Conservation (phyloP, 306 rosid species). For the Quercus robur region DNA sequence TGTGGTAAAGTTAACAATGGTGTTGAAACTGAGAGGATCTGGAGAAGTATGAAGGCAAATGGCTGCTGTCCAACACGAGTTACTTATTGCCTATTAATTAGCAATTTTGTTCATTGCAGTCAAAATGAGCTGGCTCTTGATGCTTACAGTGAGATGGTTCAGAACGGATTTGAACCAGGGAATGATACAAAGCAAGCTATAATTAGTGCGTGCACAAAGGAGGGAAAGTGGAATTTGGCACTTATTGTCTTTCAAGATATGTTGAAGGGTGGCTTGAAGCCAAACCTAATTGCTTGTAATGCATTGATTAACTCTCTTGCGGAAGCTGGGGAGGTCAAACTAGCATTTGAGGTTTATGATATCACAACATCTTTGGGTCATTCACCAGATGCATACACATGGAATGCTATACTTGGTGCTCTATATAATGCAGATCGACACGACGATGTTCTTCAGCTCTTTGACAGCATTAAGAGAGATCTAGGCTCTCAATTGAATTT, state of each 20-base stretch:
- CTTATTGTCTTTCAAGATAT: constrained; percentile 48
- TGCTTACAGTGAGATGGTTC: constrained; percentile 75
- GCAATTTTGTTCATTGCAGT: constrained; percentile 54
- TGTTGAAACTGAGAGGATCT: constrained; percentile 71
- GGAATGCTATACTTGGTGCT: constrained; percentile 61
- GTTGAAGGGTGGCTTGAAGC: constrained; percentile 52
- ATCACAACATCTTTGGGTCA: constrained; percentile 53
- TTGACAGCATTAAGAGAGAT: constrained; percentile 46
- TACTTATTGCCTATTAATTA: constrained; percentile 64
- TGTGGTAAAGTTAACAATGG: constrained; percentile 62
- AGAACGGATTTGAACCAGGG: constrained; percentile 54
- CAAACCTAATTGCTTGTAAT: constrained; percentile 64
- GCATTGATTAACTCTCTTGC: constrained; percentile 76
- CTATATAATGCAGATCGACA: constrained; percentile 54
- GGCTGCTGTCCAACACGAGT: constrained; percentile 43
- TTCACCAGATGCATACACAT: constrained; percentile 77
- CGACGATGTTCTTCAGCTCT: constrained; percentile 60
- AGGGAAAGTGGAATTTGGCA: constrained; percentile 77
- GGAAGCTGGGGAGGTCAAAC: constrained; percentile 63
- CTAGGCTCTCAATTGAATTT: constrained; percentile 31
- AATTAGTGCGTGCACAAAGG: constrained; percentile 63
- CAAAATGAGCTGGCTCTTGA: constrained; percentile 76
- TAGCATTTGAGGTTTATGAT: constrained; percentile 52
- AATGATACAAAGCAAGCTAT: constrained; percentile 60
- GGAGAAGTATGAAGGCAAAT: constrained; percentile 69